Evolutionary conservation across 1,284 basidiomycete species (phyloP).

Genomic region (Caloboletus inedulis): DNA sequence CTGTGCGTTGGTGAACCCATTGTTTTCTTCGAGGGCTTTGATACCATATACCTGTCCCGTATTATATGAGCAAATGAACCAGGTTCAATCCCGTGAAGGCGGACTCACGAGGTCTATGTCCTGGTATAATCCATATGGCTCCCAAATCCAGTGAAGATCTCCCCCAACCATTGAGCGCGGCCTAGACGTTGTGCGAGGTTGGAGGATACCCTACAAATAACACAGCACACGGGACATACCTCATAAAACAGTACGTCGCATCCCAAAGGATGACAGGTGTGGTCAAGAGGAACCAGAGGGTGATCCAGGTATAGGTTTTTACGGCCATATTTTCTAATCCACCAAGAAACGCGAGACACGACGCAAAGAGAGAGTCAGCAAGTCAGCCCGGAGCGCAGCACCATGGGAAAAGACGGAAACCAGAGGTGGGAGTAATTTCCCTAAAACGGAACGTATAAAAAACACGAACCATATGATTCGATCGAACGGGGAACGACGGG

Average conservation of each 20-base stretch:
- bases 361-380: not conserved
- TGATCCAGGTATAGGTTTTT: slow-evolving; percentile 58
- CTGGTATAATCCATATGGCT: slow-evolving; percentile 76
- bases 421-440: not conserved
- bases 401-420: not conserved
- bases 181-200: slow-evolving; percentile 26
- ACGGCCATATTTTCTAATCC: slow-evolving; percentile 40
- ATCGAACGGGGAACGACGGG: no score
- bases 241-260: slow-evolving; percentile 68
- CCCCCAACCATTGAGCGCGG: slow-evolving; percentile 72
- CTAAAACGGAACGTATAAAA: not conserved
- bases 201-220: not conserved
- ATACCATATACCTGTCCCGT: slow-evolving; percentile 67
- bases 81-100: not conserved
- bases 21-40: slow-evolving; percentile 54
- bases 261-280: slow-evolving; percentile 63
- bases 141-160: slow-evolving; percentile 87
- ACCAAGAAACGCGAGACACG: not conserved
- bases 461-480: slow-evolving; percentile 5
- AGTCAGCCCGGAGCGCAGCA: not conserved
- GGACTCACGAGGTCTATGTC: slow-evolving; percentile 59
- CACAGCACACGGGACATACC: slow-evolving; percentile 38
- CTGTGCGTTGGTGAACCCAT: slow-evolving; percentile 88
- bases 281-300: slow-evolving; percentile 66
- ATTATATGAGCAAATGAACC: slow-evolving; percentile 14